Evolutionary conservation across 345 rosid species (phyloP), one percentile per base, ranked within the genome.

Genomic region (Noccaea caerulescens): DNA sequence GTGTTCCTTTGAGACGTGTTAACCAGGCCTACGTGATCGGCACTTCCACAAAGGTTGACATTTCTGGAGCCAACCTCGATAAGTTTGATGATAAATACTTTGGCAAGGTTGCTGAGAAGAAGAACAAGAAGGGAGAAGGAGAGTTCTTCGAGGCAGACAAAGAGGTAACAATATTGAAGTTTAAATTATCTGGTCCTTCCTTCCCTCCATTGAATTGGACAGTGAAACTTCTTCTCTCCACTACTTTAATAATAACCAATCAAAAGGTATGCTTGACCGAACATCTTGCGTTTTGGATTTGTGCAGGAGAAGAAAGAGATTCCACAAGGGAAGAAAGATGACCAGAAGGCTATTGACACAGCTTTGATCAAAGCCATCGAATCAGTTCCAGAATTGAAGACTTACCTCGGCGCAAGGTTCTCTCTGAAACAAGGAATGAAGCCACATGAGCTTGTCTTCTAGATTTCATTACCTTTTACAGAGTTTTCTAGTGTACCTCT

Each of bases 71-170:
- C 20, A 82, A 66, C 50, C 76, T 83, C 1, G 96, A 90, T 2
- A 90, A 88, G 75, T 81, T 84, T 11, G 92, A 89, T 27, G 96
- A 85, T 65, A 85, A 82, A 70, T 87, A 87, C 77, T 89, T 89
- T 44, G 84, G 76, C 49, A 93, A 90, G 93, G 81, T 80, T 54
- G 84, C 67, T 0, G 88, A 82, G 75, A 92, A 87, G 83, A 92
- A 85, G 82, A 85, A 84, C 38, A 84, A 81, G 81, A 87, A 90
- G 77, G 77, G 83, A 10, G 97, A 90, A 54, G 89, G 84, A 12
- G 90, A 90, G 76, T 92, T 90, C 85, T 86, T 90, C 46, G 96
- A 90, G 70, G 82, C 84, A 7, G 88, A 89, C 47, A 85, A 82
- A 72, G 88, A 86, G 86, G 96, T 20, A 20, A 1, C 23, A 20